Conservation (phyloP, 148 eudicot genomes). For the Silene latifolia region DNA sequence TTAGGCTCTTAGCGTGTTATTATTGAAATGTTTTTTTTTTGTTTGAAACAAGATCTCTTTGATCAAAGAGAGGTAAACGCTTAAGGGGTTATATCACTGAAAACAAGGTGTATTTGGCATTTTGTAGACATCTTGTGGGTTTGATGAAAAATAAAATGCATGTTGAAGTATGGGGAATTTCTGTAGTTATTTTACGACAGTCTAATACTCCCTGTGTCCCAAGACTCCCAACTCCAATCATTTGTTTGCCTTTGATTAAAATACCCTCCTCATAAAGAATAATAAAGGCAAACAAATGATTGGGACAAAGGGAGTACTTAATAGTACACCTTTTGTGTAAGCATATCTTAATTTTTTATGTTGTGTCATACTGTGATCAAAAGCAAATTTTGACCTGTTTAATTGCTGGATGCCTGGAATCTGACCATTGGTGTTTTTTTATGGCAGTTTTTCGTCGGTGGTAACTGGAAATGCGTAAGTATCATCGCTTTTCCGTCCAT, state of each 20-base stretch:
- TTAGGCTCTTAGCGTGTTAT: neutral
- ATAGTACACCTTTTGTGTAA: neutral
- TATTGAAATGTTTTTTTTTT: neutral
- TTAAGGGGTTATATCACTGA: neutral
- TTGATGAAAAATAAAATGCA: neutral
- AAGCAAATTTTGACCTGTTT: neutral
- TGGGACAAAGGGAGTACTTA: no score
- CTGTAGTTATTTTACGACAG: neutral
- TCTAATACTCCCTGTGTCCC: neutral
- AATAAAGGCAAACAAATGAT: no score
- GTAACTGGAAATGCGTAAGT: slow-evolving; percentile 99
- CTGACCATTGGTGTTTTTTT: slow-evolving; percentile 21
- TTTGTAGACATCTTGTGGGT: neutral
- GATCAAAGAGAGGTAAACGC: neutral
- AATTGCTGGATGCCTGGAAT: neutral
- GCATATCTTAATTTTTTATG: neutral
- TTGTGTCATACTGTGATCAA: no score
- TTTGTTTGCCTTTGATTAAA: no score
- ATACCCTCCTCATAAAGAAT: no score
- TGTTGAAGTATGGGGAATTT: neutral
- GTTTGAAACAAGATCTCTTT: neutral
- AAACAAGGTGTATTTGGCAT: neutral
- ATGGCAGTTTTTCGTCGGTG: slow-evolving; percentile 98
- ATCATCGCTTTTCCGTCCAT: slow-evolving; percentile 12
- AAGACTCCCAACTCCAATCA: no score